Evolutionary conservation across 352 stramenopile genomes (phyloP).

Genomic region (Blastocystis sp.): DNA sequence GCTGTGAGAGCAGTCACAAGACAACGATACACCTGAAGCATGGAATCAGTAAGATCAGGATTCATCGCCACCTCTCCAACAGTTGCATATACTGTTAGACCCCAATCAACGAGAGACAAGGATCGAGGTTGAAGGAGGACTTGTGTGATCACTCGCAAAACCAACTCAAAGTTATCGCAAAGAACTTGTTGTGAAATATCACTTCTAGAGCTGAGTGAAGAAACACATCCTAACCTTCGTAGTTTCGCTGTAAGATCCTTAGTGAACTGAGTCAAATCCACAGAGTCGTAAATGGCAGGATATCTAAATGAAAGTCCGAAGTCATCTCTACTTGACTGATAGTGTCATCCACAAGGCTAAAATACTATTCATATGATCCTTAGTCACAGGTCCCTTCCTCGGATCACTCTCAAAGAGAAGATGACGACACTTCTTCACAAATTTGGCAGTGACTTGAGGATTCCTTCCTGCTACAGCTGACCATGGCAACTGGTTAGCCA

Average conservation of each 20-base stretch:
- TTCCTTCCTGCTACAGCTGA: not conserved
- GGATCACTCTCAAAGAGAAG: slow-evolving; percentile 3
- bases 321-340: not conserved
- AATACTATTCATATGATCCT: slow-evolving; percentile 6
- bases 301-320: not conserved
- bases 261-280: not conserved
- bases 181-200: not conserved
- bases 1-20: not conserved
- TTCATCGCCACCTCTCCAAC: not conserved
- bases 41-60: not conserved
- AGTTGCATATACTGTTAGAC: not conserved
- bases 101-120: not conserved
- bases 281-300: not conserved
- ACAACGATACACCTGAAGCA: not conserved
- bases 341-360: slow-evolving; percentile 30
- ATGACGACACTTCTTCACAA: not conserved
- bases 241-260: not conserved
- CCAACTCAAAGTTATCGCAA: slow-evolving; percentile 5
- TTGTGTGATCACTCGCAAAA: not conserved
- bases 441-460: not conserved
- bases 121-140: not conserved
- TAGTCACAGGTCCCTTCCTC: not conserved
- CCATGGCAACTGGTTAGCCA: not conserved
- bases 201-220: not conserved
- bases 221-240: not conserved